These are phyloP conservation scores for Leptomonas pyrrhocoris DNA, from an alignment of 208 protist genomes.

Conservation along the genomic window DNA sequence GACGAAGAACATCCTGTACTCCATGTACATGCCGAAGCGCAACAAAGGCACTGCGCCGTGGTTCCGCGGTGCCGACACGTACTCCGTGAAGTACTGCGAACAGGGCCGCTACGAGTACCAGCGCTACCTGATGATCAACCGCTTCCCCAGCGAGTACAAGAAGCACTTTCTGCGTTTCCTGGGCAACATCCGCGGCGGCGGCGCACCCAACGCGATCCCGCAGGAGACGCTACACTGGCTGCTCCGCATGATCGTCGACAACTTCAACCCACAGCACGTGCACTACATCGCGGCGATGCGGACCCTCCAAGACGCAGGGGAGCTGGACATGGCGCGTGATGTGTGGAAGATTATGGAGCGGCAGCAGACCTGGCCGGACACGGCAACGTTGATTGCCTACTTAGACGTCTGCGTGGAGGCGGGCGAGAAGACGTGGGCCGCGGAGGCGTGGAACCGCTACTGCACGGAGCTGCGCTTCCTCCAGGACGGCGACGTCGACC, in stretches of 20 bases:
- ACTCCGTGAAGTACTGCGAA: slow-evolving; percentile 92
- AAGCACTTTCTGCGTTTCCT: slow-evolving; percentile 88
- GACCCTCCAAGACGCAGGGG: slow-evolving; percentile 68
- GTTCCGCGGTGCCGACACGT: slow-evolving; percentile 92
- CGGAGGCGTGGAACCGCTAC: slow-evolving; percentile 92
- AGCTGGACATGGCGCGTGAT: slow-evolving; percentile 90
- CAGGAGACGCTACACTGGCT: slow-evolving; percentile 93
- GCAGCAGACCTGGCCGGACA: slow-evolving; percentile 91
- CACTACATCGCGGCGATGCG: slow-evolving; percentile 92
- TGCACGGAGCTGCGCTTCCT: slow-evolving; percentile 88
- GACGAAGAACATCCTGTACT: slow-evolving; percentile 89
- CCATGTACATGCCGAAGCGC: slow-evolving; percentile 92
- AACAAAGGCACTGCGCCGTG: slow-evolving; percentile 92
- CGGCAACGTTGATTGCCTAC: slow-evolving; percentile 85
- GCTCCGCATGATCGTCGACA: slow-evolving; percentile 93
- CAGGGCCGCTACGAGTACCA: slow-evolving; percentile 93
- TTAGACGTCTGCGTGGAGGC: slow-evolving; percentile 82
- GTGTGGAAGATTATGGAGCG: slow-evolving; percentile 94
- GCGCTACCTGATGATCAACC: slow-evolving; percentile 91
- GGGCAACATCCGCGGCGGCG: slow-evolving; percentile 63
- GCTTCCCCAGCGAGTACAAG: slow-evolving; percentile 92
- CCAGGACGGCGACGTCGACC: slow-evolving; percentile 78
- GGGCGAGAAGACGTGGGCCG: slow-evolving; percentile 81
- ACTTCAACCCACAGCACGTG: slow-evolving; percentile 93
- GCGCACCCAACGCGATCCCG: slow-evolving; percentile 47